Evolutionary conservation across 805 yeast genomes (phyloP).

Genomic region (Zygoascus tannicola): DNA sequence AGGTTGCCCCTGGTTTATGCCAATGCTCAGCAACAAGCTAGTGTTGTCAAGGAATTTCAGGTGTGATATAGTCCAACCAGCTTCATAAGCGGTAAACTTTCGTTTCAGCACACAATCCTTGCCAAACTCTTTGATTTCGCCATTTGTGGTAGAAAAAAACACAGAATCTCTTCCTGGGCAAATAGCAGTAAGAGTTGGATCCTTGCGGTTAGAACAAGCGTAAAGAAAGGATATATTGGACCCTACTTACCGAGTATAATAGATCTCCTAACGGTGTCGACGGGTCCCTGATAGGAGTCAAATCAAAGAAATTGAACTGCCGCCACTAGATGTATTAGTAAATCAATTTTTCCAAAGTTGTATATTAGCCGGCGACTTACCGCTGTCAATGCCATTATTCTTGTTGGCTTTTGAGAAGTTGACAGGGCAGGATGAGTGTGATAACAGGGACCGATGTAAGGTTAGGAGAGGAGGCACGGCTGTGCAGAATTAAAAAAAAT

Average conservation of each 20-base stretch:
- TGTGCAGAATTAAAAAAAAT: too few species aligned
- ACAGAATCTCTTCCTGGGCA: constrained; percentile 48
- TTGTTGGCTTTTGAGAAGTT: not conserved
- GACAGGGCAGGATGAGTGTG: not conserved
- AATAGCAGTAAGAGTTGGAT: constrained; percentile 58
- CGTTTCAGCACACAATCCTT: constrained; percentile 37
- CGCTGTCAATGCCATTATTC: constrained; percentile 5
- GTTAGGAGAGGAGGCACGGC: not conserved
- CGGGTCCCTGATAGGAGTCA: constrained; percentile 80
- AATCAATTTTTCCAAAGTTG: not conserved
- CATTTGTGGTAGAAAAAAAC: constrained; percentile 49
- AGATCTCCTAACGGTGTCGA: constrained; percentile 49
- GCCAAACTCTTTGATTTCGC: constrained; percentile 49
- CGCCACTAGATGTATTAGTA: constrained; percentile 40
- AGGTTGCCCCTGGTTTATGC: constrained; percentile 66
- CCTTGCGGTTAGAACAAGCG: too few species aligned
- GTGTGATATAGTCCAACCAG: constrained; percentile 54
- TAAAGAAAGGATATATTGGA: too few species aligned
- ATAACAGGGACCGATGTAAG: not conserved
- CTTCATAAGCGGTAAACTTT: constrained; percentile 55
- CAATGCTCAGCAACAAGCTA: constrained; percentile 52
- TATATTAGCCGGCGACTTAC: constrained; percentile 1
- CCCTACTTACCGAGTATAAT: constrained; percentile 47
- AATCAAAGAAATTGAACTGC: constrained; percentile 80
- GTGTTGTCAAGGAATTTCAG: constrained; percentile 41